A percentile compares a stretch with the other conserved stretches of the same genome.
Conservation (phyloP, 2,329 filamentous ascomycete species). For the Remersonia thermophila region DNA sequence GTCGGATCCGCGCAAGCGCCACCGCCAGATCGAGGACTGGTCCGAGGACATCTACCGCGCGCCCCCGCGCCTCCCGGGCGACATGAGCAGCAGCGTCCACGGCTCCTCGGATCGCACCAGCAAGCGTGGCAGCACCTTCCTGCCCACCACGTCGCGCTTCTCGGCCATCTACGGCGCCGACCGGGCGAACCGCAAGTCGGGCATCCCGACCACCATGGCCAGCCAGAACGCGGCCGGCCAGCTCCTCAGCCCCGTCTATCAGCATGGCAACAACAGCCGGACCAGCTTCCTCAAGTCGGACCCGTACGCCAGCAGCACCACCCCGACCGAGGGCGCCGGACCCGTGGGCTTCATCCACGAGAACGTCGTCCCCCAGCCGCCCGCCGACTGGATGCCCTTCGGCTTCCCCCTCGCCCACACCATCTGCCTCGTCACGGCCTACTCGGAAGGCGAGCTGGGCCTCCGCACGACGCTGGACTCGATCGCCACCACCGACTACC, state of each 20-base stretch:
- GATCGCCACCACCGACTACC: slow-evolving; percentile 93
- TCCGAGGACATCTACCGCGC: slow-evolving; percentile 93
- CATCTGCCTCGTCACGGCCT: slow-evolving; percentile 90
- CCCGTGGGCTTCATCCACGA: slow-evolving; percentile 95
- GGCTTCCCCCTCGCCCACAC: slow-evolving; percentile 88
- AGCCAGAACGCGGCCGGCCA: slow-evolving; percentile 69
- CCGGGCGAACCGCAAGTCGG: slow-evolving; percentile 35
- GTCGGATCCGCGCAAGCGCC: slow-evolving; percentile 68
- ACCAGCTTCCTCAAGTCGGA: slow-evolving; percentile 53
- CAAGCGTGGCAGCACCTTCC: slow-evolving; percentile 72
- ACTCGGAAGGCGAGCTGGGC: slow-evolving; percentile 89
- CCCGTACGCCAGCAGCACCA: slow-evolving; percentile 41
- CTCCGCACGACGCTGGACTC: slow-evolving; percentile 91
- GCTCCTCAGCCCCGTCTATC: slow-evolving; percentile 65
- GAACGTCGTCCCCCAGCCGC: slow-evolving; percentile 87
- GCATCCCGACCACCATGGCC: slow-evolving; percentile 81
- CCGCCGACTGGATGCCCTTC: slow-evolving; percentile 93
- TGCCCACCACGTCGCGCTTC: slow-evolving; percentile 90
- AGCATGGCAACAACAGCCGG: slow-evolving; percentile 48
- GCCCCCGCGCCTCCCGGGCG: slow-evolving; percentile 65
- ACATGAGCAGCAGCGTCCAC: slow-evolving; percentile 52
- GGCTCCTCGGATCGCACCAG: slow-evolving; percentile 55
- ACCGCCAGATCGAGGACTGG: slow-evolving; percentile 95
- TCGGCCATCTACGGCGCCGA: slow-evolving; percentile 79
- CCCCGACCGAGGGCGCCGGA: slow-evolving; percentile 55